Conservation (phyloP, 2,329 filamentous ascomycete genomes). For the Chaetomium olivaceum region DNA sequence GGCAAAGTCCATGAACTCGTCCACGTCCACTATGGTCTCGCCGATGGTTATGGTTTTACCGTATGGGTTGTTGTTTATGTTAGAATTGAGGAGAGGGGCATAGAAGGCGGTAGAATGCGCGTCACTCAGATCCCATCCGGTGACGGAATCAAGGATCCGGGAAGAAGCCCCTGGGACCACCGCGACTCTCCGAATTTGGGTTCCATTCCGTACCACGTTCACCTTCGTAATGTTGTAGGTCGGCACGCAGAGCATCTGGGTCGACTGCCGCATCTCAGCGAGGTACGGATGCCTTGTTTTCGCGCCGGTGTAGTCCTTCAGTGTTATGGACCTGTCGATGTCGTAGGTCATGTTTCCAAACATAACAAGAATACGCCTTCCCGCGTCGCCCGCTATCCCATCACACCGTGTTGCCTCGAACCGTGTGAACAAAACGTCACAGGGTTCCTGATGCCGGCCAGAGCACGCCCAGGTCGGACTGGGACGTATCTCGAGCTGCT, state of each 20-base stretch:
- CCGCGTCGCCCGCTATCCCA: not conserved
- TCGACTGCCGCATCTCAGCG: not conserved
- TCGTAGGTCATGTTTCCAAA: conserved; percentile 5
- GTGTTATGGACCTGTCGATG: not conserved
- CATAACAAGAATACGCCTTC: conserved; percentile 5
- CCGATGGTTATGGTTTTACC: not conserved
- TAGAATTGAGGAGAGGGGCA: too few relatives aligned
- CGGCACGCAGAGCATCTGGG: conserved; percentile 6
- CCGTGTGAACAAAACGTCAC: conserved; percentile 1
- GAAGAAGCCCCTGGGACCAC: not conserved
- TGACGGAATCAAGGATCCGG: conserved; percentile 2
- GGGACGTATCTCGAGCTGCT: not conserved
- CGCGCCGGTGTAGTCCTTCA: conserved; percentile 5
- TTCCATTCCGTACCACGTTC: conserved; percentile 10
- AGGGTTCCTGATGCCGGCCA: not conserved
- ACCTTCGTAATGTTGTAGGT: conserved; percentile 10
- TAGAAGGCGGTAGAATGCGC: not conserved
- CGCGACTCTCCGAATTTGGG: not conserved
- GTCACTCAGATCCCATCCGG: not conserved
- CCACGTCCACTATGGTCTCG: not conserved
- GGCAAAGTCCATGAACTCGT: not conserved
- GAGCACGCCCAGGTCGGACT: not conserved
- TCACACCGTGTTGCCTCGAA: not conserved
- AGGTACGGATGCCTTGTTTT: not conserved
- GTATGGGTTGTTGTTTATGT: too few relatives aligned